Evolutionary conservation across 352 stramenopile species (phyloP).

Genomic region (Pythium guiyangense): DNA sequence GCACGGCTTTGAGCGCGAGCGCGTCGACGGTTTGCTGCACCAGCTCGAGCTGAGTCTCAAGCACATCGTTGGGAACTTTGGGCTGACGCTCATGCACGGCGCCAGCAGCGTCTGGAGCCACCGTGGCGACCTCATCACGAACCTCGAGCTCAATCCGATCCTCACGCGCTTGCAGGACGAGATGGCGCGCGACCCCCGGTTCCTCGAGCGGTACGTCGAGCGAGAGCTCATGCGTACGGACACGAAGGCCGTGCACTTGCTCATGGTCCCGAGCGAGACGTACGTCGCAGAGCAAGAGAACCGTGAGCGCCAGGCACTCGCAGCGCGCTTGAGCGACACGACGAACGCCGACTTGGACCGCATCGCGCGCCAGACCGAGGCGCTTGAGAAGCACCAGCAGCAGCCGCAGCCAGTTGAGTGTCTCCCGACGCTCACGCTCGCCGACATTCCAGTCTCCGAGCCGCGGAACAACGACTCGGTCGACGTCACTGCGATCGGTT

Average conservation of each 20-base stretch:
- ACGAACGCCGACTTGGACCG: constrained; percentile 51
- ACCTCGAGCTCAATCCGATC: constrained; percentile 67
- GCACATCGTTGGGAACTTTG: constrained; percentile 81
- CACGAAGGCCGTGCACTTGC: constrained; percentile 54
- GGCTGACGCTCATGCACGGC: constrained; percentile 70
- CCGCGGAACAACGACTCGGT: constrained; percentile 49
- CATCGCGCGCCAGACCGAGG: constrained; percentile 34
- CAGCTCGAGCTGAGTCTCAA: constrained; percentile 83
- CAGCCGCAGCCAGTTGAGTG: constrained; percentile 64
- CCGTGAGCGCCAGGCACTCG: constrained; percentile 42
- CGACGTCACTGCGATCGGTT: constrained; percentile 26
- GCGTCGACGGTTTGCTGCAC: constrained; percentile 68
- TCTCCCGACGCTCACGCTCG: constrained; percentile 64
- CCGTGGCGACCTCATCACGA: constrained; percentile 54
- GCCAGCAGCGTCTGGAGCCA: constrained; percentile 70
- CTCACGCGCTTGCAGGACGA: constrained; percentile 49
- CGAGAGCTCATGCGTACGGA: constrained; percentile 45
- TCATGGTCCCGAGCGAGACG: constrained; percentile 65
- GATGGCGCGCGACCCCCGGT: constrained; percentile 58
- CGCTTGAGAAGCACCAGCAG: constrained; percentile 65
- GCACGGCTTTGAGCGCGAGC: constrained; percentile 70
- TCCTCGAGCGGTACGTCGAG: constrained; percentile 56
- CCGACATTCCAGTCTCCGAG: constrained; percentile 53
- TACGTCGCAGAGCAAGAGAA: constrained; percentile 61
- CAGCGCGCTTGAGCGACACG: constrained; percentile 30